Percentiles rank a stretch among this genome's conserved stretches.
Conservation (phyloP, 768 basidiomycete species). For the Strobilomyces dryophilus region DNA sequence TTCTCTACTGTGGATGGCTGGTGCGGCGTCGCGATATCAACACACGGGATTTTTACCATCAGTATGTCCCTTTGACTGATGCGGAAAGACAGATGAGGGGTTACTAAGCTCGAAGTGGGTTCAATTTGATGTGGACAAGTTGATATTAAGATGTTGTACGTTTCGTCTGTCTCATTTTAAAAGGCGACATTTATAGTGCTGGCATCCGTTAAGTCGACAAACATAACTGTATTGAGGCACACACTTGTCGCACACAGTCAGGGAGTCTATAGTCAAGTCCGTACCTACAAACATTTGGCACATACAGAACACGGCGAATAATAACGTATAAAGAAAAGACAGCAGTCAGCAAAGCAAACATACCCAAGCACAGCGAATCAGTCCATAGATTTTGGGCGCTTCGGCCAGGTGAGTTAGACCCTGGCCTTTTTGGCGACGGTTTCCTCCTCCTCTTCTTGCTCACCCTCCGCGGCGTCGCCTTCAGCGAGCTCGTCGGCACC, state of each 20-base stretch:
- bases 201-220: no score
- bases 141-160: no score
- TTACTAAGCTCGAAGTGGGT: constrained; percentile 10
- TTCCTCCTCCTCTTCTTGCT: constrained; percentile 5
- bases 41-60: neutral
- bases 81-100: constrained; percentile 38
- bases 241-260: no score
- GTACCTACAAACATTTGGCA: neutral
- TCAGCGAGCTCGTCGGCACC: constrained; percentile 20
- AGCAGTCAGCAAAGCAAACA: neutral
- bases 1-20: neutral
- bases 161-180: no score
- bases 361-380: neutral
- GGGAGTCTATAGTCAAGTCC: neutral
- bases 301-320: constrained; percentile 6
- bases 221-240: no score
- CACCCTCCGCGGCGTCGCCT: constrained; percentile 3
- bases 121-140: neutral
- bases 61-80: constrained; percentile 76
- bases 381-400: neutral
- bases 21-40: neutral
- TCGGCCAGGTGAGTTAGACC: constrained; percentile 12
- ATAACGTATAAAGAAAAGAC: constrained; percentile 15
- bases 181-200: no score
- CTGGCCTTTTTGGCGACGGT: constrained; percentile 22